Evolutionary conservation across 768 basidiomycete species (phyloP).

Genomic region (Coprinopsis sp.): DNA sequence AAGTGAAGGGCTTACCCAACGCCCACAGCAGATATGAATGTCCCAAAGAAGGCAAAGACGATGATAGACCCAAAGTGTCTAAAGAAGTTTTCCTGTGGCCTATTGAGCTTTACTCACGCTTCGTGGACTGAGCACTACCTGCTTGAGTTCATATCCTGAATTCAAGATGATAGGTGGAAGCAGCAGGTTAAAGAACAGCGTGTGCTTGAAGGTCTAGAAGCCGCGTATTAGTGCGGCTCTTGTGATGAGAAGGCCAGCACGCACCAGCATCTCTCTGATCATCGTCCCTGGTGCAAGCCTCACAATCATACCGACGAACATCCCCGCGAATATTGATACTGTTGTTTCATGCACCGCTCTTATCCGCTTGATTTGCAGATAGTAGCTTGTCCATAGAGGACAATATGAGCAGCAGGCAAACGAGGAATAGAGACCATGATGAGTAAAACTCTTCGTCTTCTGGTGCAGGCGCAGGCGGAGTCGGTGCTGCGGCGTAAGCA

Average conservation of each 20-base stretch:
- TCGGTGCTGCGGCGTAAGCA: constrained; percentile 19
- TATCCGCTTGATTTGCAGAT: constrained; percentile 95
- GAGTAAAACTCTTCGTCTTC: constrained; percentile 90
- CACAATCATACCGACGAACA: constrained; percentile 90
- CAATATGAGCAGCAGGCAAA: constrained; percentile 86
- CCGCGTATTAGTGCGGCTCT: constrained; percentile 1
- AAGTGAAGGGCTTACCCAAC: constrained; percentile 77
- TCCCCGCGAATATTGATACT: constrained; percentile 92
- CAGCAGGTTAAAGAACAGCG: constrained; percentile 96
- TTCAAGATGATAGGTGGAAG: constrained; percentile 97
- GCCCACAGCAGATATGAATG: constrained; percentile 93
- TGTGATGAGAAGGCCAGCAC: constrained; percentile 25
- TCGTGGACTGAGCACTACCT: constrained; percentile 40
- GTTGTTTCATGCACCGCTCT: constrained; percentile 94
- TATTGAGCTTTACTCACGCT: constrained; percentile 6
- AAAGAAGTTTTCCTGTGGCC: constrained; percentile 89
- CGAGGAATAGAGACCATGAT: constrained; percentile 91
- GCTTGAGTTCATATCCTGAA: constrained; percentile 96
- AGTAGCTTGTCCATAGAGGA: constrained; percentile 97
- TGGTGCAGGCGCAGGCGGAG: constrained; percentile 41
- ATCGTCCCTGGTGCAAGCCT: constrained; percentile 87
- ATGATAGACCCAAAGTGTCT: constrained; percentile 96
- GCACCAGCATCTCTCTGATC: constrained; percentile 96
- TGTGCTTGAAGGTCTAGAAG: constrained; percentile 88
- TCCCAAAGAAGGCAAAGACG: constrained; percentile 90